Conservation (phyloP, 306 rosid species). For the Glycine tomentella region DNA sequence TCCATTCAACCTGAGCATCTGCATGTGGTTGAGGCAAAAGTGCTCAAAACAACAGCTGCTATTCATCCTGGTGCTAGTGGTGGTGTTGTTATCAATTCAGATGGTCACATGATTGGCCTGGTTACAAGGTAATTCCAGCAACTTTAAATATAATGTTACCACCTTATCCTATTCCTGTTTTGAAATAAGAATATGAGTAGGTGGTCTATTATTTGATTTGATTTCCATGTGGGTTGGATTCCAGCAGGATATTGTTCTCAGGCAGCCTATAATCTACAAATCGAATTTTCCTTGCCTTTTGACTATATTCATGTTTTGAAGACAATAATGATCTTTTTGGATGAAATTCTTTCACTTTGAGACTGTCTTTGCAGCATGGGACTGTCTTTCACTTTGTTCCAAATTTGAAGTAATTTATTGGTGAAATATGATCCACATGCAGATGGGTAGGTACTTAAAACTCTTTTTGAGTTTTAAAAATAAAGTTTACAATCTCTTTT, state of each 20-base stretch:
- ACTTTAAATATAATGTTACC: background rate
- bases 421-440: no score
- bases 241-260: no score
- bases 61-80: slow-evolving; percentile 99
- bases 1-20: no score
- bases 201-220: no score
- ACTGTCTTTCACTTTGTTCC: no score
- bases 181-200: slow-evolving; percentile 9
- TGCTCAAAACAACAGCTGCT: slow-evolving; percentile 96
- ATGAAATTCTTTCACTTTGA: slow-evolving; percentile 23
- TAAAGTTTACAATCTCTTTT: no score
- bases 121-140: slow-evolving; percentile 75
- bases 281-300: background rate
- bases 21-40: no score
- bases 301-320: slow-evolving; percentile 5
- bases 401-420: no score
- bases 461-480: no score
- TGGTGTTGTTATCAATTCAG: slow-evolving; percentile 85
- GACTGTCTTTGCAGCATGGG: no score
- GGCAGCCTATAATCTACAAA: slow-evolving; percentile 23
- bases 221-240: no score
- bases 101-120: slow-evolving; percentile 92
- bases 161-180: slow-evolving; percentile 26
- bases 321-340: background rate
- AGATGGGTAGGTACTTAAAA: no score